phyloP scores from a whole-genome alignment of 2,329 filamentous ascomycete genomes.

The Seiridium unicorne region DNA sequence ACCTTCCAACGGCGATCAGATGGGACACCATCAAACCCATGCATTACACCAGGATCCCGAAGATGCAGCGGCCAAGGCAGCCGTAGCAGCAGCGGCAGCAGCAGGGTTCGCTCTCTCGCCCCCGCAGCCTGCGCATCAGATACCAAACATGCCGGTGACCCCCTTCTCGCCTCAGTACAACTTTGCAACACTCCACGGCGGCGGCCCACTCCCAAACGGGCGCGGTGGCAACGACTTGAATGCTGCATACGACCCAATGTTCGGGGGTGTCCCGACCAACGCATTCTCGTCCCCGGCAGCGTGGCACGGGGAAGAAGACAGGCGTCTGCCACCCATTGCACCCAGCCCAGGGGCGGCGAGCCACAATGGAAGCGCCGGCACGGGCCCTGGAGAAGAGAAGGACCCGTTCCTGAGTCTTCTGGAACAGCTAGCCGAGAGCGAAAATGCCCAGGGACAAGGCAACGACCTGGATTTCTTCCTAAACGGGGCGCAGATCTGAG shows the following conservation, averaged over 20 bases:
- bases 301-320: constrained; percentile 45
- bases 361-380: constrained; percentile 48
- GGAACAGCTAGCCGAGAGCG: constrained; percentile 81
- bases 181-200: constrained; percentile 34
- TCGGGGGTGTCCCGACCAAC: constrained; percentile 53
- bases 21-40: constrained; percentile 17
- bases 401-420: constrained; percentile 78
- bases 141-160: constrained; percentile 27
- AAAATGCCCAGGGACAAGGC: constrained; percentile 65
- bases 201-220: constrained; percentile 9
- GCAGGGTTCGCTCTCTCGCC: constrained; percentile 33
- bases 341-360: constrained; percentile 48
- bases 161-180: constrained; percentile 43
- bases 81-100: constrained; percentile 33
- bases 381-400: constrained; percentile 60
- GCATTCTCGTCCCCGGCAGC: constrained; percentile 50
- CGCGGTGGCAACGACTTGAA: constrained; percentile 22
- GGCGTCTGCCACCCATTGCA: constrained; percentile 33
- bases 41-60: constrained; percentile 23
- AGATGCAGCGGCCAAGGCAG: constrained; percentile 31
- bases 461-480: constrained; percentile 80
- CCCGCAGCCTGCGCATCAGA: constrained; percentile 25
- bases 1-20: constrained; percentile 30
- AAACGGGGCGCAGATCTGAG: constrained; percentile 25
- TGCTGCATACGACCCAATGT: constrained; percentile 58